Conservation (phyloP, 2,329 filamentous ascomycete species). For the Harringtonia aguacate region DNA sequence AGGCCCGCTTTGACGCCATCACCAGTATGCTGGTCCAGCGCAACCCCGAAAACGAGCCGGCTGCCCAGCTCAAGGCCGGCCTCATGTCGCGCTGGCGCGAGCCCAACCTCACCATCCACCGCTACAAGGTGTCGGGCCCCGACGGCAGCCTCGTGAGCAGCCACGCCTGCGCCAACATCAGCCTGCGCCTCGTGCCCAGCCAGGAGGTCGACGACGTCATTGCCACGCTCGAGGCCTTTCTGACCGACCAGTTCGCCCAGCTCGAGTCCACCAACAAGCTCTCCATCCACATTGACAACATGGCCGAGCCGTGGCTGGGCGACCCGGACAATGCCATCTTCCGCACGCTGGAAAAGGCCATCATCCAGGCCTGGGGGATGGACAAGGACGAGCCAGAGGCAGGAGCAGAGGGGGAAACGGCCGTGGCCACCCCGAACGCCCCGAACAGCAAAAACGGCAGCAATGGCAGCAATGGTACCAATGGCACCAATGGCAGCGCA, state of each 20-base stretch:
- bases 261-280: constrained; percentile 75
- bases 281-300: constrained; percentile 77
- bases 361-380: constrained; percentile 73
- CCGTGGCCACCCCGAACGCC: too few relatives aligned
- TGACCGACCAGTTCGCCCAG: constrained; percentile 58
- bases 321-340: constrained; percentile 88
- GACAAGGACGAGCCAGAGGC: constrained; percentile 20
- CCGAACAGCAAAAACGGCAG: not conserved
- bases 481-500: not conserved
- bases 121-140: constrained; percentile 84
- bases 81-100: constrained; percentile 94
- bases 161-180: constrained; percentile 79
- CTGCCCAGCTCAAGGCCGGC: constrained; percentile 65
- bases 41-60: constrained; percentile 48
- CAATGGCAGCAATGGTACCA: not conserved
- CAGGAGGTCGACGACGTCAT: constrained; percentile 78
- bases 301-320: constrained; percentile 92
- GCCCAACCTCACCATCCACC: constrained; percentile 86
- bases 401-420: not conserved
- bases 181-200: constrained; percentile 84
- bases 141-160: constrained; percentile 88
- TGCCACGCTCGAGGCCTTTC: constrained; percentile 52
- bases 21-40: constrained; percentile 63
- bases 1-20: constrained; percentile 75
- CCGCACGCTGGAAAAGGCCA: constrained; percentile 72